Percentiles rank a stretch among this genome's conserved stretches.
Evolutionary conservation across 352 stramenopile species (phyloP).

Genomic region (Globisporangium spinosum): DNA sequence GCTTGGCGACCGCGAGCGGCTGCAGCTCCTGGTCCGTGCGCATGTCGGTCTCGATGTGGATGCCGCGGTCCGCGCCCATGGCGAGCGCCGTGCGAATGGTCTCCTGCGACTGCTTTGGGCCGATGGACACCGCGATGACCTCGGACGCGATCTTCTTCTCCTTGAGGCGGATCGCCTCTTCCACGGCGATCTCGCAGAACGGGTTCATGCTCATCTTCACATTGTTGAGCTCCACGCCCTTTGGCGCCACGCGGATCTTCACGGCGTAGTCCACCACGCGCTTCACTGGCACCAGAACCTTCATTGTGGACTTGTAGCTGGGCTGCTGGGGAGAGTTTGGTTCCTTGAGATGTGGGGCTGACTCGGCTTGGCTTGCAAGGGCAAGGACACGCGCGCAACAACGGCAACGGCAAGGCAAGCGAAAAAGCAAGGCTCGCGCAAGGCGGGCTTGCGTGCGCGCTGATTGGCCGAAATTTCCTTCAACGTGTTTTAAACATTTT

Average conservation of each 20-base stretch:
- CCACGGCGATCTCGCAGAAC: conserved; percentile 98
- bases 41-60: conserved; percentile 96
- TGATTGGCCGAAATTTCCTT: not conserved
- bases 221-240: conserved; percentile 96
- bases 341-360: not conserved
- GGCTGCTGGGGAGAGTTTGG: not conserved
- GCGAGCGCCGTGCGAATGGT: conserved; percentile 93
- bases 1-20: conserved; percentile 95
- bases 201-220: conserved; percentile 99
- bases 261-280: conserved; percentile 97
- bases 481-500: not conserved
- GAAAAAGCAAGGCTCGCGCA: not conserved
- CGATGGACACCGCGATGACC: conserved; percentile 96
- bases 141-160: conserved; percentile 95
- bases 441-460: not conserved
- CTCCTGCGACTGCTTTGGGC: conserved; percentile 96
- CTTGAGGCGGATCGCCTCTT: conserved; percentile 98
- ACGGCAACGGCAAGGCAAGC: too few species aligned
- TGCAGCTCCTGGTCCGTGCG: conserved; percentile 97
- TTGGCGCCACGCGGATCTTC: conserved; percentile 94
- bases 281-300: conserved; percentile 97
- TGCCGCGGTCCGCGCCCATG: conserved; percentile 94
- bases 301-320: conserved; percentile 30
- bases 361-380: not conserved
- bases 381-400: conserved; percentile 3